Base-by-base conservation (phyloP, 2,329 filamentous ascomycete species). In the Verticillium zaregamsianum region DNA sequence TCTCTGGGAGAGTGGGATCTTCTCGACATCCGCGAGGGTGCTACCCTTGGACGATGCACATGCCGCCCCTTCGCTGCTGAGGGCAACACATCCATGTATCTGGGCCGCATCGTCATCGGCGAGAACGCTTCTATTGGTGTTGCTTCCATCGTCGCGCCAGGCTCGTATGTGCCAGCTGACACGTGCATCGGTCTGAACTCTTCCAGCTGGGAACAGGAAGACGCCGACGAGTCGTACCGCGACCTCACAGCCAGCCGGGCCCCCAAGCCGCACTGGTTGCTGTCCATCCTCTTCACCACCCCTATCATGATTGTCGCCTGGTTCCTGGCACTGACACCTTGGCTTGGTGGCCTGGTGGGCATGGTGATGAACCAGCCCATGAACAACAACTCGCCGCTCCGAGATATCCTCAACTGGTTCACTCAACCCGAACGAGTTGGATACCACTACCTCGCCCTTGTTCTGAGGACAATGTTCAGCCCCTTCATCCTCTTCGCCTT, bases 331-430 rank as follows among this genome's bases (percentile, higher is more conserved):
- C 73, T 80, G 25, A 58, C 79, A 3, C 82, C 83, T 5, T 81
- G 79, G 79, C 64, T 78, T 35, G 70, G 67, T 17, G 78, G 78
- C 39, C 71, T 81, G 3, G 52, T 82, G 12, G 81, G 80, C 31
- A 76, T 96, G 92, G 58, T 96, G 90, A 49, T 89, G 89, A 73
- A 74, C 3, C 67, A 77, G 64, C 77, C 79, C 1, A 54, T 66
- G 2, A 62, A 64, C 6, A 68, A 64, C 12, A 62, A 68, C 1
- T 74, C 78, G 23, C 74, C 75, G 35, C 65, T 84, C 9, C 72
- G 73, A 32, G 71, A 71, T 23, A 76, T 80, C 55, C 70, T 84
- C 31, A 70, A 75, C 57, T 85, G 82, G 82, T 84, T 83, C 64
- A 76, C 80, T 0, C 72, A 73, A 5, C 71, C 76, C 1, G 71